Percentiles rank a stretch among this genome's conserved stretches.
These are phyloP conservation scores for Laguncularia racemosa DNA, from an alignment of 345 rosid genomes.

Conservation along the genomic window DNA sequence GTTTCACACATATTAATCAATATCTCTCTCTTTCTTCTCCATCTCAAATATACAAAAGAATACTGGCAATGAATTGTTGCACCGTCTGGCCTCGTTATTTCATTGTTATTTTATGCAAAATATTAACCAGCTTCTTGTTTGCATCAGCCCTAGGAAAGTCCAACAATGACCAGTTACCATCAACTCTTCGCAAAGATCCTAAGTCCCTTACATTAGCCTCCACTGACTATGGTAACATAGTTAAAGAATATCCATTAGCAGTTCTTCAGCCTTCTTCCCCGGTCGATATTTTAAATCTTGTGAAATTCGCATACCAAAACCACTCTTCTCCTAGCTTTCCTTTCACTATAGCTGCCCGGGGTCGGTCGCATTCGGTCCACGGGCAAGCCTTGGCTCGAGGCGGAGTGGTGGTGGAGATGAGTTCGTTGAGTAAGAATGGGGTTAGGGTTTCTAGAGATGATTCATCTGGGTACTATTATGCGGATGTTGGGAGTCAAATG, in stretches of 20 bases:
- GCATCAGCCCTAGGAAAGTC: no score
- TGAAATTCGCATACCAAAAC: conserved; percentile 19
- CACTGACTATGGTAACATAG: conserved; percentile 30
- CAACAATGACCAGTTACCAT: no score
- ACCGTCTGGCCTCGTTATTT: no score
- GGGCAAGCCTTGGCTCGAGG: conserved; percentile 38
- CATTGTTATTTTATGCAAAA: no score
- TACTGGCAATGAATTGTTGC: no score
- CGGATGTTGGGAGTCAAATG: conserved; percentile 39
- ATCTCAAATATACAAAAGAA: no score
- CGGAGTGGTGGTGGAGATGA: conserved; percentile 45
- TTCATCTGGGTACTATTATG: conserved; percentile 17
- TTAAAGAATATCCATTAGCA: conserved; percentile 21
- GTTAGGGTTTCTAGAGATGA: neutral
- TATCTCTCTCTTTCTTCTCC: no score
- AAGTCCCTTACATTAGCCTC: conserved; percentile 24
- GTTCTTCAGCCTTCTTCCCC: conserved; percentile 27
- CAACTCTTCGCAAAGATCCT: conserved; percentile 15
- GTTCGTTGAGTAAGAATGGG: conserved; percentile 13
- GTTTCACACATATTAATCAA: no score
- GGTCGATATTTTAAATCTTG: conserved; percentile 23
- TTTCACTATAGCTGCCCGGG: conserved; percentile 34
- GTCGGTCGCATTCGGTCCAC: conserved; percentile 30
- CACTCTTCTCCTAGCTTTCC: conserved; percentile 3
- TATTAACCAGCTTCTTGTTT: no score